phyloP scores from a whole-genome alignment of 805 yeast genomes.

The Metschnikowia bowlesiae region DNA sequence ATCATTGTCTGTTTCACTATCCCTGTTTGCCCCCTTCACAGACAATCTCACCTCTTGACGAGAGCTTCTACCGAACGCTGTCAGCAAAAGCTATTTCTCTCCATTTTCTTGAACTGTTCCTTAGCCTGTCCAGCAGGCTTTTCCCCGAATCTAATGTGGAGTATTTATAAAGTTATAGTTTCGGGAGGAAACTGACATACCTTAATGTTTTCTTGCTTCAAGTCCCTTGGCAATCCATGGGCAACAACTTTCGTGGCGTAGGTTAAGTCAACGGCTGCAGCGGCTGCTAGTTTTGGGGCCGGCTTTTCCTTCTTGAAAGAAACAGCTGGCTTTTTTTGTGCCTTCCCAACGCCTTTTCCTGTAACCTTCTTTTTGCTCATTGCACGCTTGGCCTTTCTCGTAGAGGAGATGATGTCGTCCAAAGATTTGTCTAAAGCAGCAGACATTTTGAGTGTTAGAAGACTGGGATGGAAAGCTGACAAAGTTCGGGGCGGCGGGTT shows the following conservation, averaged over 20 bases:
- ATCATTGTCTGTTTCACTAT: background rate
- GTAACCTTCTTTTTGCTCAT: constrained; percentile 28
- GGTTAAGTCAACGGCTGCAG: constrained; percentile 38
- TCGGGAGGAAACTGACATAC: constrained; percentile 50
- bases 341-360: constrained; percentile 32
- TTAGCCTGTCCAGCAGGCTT: constrained; percentile 4
- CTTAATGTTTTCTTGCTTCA: constrained; percentile 77
- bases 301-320: constrained; percentile 26
- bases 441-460: constrained; percentile 47
- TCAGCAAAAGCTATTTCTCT: background rate
- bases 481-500: background rate
- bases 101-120: too few species aligned
- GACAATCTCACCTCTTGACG: background rate
- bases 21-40: background rate
- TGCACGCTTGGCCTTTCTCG: constrained; percentile 37
- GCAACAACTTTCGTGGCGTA: constrained; percentile 81
- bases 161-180: constrained; percentile 3
- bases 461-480: background rate
- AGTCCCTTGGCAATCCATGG: constrained; percentile 78
- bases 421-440: constrained; percentile 85
- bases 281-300: constrained; percentile 27
- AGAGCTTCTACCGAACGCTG: too few species aligned
- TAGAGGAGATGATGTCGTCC: constrained; percentile 85
- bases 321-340: constrained; percentile 23
- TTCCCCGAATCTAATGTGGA: background rate